These are phyloP conservation scores for Psilocybe azurescens DNA, from an alignment of 768 basidiomycete genomes.

Conservation along the genomic window DNA sequence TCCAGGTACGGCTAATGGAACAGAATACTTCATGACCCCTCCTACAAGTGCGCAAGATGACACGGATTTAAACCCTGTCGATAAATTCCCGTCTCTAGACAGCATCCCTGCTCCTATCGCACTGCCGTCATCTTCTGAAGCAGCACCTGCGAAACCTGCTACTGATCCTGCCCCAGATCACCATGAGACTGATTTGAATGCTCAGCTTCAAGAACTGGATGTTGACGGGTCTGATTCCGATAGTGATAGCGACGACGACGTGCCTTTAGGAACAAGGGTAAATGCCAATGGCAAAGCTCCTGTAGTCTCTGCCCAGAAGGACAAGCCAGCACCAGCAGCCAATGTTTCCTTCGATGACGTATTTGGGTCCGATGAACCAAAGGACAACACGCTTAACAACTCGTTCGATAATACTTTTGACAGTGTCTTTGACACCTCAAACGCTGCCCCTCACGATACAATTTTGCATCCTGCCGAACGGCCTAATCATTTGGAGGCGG, in stretches of 20 bases:
- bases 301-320: not conserved
- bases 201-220: constrained; percentile 64
- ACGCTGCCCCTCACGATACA: constrained; percentile 13
- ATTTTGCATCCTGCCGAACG: constrained; percentile 9
- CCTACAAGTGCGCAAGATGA: constrained; percentile 44
- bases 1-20: constrained; percentile 39
- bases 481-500: constrained; percentile 23
- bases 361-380: constrained; percentile 24
- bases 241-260: constrained; percentile 52
- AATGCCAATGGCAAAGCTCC: constrained; percentile 18
- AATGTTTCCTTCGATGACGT: constrained; percentile 30
- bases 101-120: constrained; percentile 46
- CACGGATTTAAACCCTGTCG: constrained; percentile 18
- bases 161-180: constrained; percentile 22
- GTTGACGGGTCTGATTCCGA: constrained; percentile 60
- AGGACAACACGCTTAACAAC: constrained; percentile 1
- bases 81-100: constrained; percentile 38
- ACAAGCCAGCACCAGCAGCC: constrained; percentile 3
- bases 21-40: constrained; percentile 67
- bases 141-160: constrained; percentile 24
- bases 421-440: constrained; percentile 1
- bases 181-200: constrained; percentile 55
- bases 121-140: constrained; percentile 30
- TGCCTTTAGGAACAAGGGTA: constrained; percentile 29
- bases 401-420: not conserved